Base-by-base conservation (phyloP, 441 rosid species). In the Adansonia grandidieri region DNA sequence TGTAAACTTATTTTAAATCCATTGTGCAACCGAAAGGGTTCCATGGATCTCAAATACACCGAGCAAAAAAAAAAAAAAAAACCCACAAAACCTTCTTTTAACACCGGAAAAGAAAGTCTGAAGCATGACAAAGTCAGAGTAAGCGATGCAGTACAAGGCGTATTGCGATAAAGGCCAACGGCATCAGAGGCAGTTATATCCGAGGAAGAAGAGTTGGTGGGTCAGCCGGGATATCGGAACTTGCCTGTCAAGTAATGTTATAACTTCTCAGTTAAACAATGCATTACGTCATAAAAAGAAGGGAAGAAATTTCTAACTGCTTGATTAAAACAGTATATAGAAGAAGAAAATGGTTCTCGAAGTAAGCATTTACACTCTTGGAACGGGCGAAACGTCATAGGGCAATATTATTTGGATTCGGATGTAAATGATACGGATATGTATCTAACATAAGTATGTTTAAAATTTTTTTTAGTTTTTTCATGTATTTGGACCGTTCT, bases 161-260 rank as follows among this genome's bases (percentile, higher is more conserved):
- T 2, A 3, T 2, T 9, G 19, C 6, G 22, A 65, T 40, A 32
- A n/a, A 24, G 10, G 75, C 13, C 44, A 8, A 6, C 22, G 17
- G 61, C 75, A 51, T 37, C 75, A 24, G 37, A 54, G 22, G 15
- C 14, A 7, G 24, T 84, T 73, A 88, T 56, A 88, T 87, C 79
- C 64, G 78, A 0, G 95, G 95, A 13, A 91, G 85, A 77, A 82
- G 78, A 6, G 90, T 88, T 0, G 79, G 81, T 53, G 88, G 88
- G 65, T 87, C 87, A 14, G 89, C 85, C 17, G 91, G 91, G 42
- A 87, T 79, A 79, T 88, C 93, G 0, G 87, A 83, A 72, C 85
- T 91, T 81, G 82, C 92, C 95, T 91, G 91, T 63, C 51, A 79
- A 63, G 73, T 24, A 78, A 77, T 32, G 54, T 56, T 10, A 44